These are phyloP conservation scores for Lipomyces sp. DNA, from an alignment of 805 yeast species.

Conservation along the genomic window DNA sequence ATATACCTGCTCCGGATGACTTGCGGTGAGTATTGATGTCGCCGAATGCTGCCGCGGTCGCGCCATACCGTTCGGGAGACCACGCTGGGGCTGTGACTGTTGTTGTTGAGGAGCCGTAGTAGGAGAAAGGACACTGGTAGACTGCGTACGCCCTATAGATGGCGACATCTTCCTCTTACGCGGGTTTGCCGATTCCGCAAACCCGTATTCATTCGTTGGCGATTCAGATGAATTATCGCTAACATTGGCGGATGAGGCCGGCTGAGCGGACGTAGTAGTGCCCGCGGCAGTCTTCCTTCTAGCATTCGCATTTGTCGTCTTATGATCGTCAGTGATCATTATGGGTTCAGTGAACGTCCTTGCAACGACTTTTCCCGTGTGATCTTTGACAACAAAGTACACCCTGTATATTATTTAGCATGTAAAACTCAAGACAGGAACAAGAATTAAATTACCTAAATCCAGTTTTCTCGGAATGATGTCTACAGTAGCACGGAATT, in stretches of 20 bases:
- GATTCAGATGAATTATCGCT: slow-evolving; percentile 31
- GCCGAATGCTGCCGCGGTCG: slow-evolving; percentile 3
- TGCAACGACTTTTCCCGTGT: slow-evolving; percentile 67
- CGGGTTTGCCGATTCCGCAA: slow-evolving; percentile 27
- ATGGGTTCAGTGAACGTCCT: slow-evolving; percentile 72
- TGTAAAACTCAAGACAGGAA: not conserved
- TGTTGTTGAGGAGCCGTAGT: slow-evolving; percentile 1
- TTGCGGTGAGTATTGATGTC: not conserved
- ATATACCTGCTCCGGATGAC: slow-evolving; percentile 5
- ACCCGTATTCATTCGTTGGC: slow-evolving; percentile 30
- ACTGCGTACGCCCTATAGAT: slow-evolving; percentile 8
- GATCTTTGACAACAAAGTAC: slow-evolving; percentile 60
- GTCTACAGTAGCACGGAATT: slow-evolving; percentile 94
- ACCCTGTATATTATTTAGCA: slow-evolving; percentile 31
- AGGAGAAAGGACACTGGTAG: not conserved
- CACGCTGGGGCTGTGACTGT: slow-evolving; percentile 11
- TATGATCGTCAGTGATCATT: slow-evolving; percentile 94
- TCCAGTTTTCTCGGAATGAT: slow-evolving; percentile 87
- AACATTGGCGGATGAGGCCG: slow-evolving; percentile 26
- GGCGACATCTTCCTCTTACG: slow-evolving; percentile 32
- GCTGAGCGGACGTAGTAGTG: slow-evolving; percentile 7
- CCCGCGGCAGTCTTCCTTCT: slow-evolving; percentile 23
- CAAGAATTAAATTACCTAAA: slow-evolving; percentile 55
- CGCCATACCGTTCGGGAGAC: slow-evolving; percentile 3
- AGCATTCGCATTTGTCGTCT: slow-evolving; percentile 48